Conservation (phyloP, 176 grass and related monocot genomes). For the Microstegium vimineum region DNA sequence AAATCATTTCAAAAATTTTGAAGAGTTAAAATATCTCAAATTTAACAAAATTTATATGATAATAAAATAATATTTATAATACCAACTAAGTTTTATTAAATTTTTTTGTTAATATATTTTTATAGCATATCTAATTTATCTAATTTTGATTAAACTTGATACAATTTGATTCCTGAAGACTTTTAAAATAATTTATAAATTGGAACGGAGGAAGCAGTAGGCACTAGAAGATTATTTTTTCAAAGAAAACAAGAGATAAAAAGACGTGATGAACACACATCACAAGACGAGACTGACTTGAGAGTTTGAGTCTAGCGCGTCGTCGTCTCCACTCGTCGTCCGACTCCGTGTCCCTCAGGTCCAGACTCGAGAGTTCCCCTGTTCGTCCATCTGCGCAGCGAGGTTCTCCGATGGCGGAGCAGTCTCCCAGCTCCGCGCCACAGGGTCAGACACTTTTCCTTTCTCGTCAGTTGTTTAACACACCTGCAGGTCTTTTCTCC, state of each 20-base stretch:
- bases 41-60: too few species aligned
- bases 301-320: background rate
- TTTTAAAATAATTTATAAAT: too few species aligned
- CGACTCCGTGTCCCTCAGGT: background rate
- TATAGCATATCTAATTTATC: too few species aligned
- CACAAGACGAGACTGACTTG: background rate
- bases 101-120: too few species aligned
- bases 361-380: background rate
- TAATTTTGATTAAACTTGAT: too few species aligned
- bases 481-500: background rate
- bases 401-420: constrained; percentile 25
- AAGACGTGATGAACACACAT: background rate
- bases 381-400: background rate
- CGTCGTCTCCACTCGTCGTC: background rate
- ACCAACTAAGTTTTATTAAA: too few species aligned
- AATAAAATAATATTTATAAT: too few species aligned
- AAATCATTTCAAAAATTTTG: too few species aligned
- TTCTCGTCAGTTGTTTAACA: background rate
- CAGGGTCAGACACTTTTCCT: constrained; percentile 22
- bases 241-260: background rate
- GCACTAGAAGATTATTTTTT: background rate
- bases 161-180: too few species aligned
- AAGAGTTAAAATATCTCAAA: too few species aligned
- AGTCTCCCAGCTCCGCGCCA: constrained; percentile 14
- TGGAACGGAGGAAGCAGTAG: too few species aligned